Evolutionary conservation across 768 basidiomycete species (phyloP).

Genomic region (Leccinum disarticulatum): DNA sequence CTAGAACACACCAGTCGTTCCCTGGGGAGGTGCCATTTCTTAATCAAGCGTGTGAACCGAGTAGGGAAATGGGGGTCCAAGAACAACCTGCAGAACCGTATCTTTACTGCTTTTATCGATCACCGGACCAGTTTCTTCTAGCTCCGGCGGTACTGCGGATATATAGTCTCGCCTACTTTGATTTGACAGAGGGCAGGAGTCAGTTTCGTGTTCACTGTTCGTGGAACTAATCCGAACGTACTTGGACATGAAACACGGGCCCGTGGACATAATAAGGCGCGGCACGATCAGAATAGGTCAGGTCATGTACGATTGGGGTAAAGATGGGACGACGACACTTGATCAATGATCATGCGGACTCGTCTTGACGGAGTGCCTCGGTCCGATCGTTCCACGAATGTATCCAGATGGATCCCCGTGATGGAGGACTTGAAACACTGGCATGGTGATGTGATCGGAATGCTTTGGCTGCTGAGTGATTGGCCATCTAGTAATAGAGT

Average conservation of each 20-base stretch:
- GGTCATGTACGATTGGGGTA: neutral
- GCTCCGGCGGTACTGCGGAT: conserved; percentile 7
- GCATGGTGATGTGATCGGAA: neutral
- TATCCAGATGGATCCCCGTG: neutral
- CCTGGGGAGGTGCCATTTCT: conserved; percentile 38
- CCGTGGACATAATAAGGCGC: neutral
- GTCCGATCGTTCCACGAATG: neutral
- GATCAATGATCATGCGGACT: conserved; percentile 16
- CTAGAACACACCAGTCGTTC: conserved; percentile 41
- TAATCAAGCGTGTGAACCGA: neutral
- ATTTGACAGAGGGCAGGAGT: neutral
- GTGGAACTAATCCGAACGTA: neutral
- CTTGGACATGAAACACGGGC: neutral
- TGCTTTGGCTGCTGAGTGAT: neutral
- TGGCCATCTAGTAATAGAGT: neutral
- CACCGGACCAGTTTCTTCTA: neutral
- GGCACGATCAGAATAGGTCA: conserved; percentile 7
- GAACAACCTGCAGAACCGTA: conserved; percentile 1
- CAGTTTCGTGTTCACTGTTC: neutral
- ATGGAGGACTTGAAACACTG: neutral
- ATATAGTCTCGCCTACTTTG: neutral
- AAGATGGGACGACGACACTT: neutral
- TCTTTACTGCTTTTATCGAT: conserved; percentile 15
- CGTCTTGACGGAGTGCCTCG: neutral
- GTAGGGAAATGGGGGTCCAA: conserved; percentile 5